Conservation (phyloP, 1,139 yeast genomes). For the Pichia inconspicua region DNA sequence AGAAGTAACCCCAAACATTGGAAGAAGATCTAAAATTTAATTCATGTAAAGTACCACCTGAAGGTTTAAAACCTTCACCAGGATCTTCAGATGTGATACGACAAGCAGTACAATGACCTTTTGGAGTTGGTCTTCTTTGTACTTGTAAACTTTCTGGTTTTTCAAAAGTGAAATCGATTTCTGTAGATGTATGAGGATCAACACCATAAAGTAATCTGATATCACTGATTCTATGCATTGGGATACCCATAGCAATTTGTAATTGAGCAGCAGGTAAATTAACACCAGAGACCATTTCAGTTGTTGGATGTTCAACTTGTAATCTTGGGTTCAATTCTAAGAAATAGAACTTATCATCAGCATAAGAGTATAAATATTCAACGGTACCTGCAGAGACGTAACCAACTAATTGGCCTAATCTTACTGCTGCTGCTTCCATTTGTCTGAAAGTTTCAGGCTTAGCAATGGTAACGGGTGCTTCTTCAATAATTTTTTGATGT, state of each 20-base stretch:
- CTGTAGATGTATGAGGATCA: conserved; percentile 87
- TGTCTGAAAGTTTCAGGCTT: conserved; percentile 73
- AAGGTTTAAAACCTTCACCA: conserved; percentile 97
- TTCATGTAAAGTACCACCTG: conserved; percentile 94
- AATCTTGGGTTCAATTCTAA: conserved; percentile 94
- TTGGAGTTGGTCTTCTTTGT: conserved; percentile 90
- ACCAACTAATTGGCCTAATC: conserved; percentile 93
- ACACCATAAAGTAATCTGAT: conserved; percentile 90
- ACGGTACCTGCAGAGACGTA: conserved; percentile 99
- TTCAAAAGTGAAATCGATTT: conserved; percentile 84
- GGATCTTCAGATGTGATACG: conserved; percentile 99
- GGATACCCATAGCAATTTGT: conserved; percentile 98
- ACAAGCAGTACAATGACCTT: conserved; percentile 98
- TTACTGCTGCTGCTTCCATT: conserved; percentile 96
- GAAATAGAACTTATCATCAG: conserved; percentile 91
- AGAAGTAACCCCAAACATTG: conserved; percentile 98
- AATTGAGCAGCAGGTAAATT: conserved; percentile 97
- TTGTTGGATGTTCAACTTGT: conserved; percentile 99
- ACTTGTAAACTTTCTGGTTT: conserved; percentile 61
- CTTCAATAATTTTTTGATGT: conserved; percentile 93
- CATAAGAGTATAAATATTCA: conserved; percentile 88
- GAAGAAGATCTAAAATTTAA: conserved; percentile 94
- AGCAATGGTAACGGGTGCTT: conserved; percentile 94
- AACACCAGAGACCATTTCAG: conserved; percentile 98
- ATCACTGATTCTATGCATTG: conserved; percentile 89